Evolutionary conservation across 176 grass and related monocot species (phyloP).

Genomic region (Eragrostis curvula): DNA sequence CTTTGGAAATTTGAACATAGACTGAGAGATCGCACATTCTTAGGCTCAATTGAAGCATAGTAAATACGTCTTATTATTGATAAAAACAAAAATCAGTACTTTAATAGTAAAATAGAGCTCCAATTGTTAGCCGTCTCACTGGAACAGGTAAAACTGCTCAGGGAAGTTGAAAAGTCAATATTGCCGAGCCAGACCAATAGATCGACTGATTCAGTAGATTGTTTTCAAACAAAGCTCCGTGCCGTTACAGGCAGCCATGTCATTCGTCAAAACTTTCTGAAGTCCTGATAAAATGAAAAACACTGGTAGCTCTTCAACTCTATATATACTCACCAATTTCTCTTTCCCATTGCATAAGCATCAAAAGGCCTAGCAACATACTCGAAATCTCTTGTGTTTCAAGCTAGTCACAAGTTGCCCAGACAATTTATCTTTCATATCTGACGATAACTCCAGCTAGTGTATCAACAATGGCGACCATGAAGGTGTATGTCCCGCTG

Average conservation of each 20-base stretch:
- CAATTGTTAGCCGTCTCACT: too few species aligned
- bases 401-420: too few species aligned
- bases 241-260: too few species aligned
- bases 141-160: too few species aligned
- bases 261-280: neutral
- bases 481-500: slow-evolving; percentile 20
- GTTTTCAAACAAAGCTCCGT: neutral
- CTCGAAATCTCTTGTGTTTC: too few species aligned
- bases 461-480: neutral
- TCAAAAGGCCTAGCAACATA: neutral
- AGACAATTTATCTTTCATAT: too few species aligned
- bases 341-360: neutral
- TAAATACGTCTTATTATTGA: too few species aligned
- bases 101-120: neutral
- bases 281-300: neutral
- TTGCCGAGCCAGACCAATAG: neutral
- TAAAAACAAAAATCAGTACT: neutral
- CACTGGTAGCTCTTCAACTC: too few species aligned
- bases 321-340: too few species aligned
- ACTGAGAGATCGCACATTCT: too few species aligned
- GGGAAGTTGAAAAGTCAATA: neutral
- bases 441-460: neutral
- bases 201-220: neutral
- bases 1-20: too few species aligned
- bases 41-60: too few species aligned